These are phyloP conservation scores for Coniferiporia sulphurascens DNA, from an alignment of 1,284 basidiomycete species.

Conservation along the genomic window DNA sequence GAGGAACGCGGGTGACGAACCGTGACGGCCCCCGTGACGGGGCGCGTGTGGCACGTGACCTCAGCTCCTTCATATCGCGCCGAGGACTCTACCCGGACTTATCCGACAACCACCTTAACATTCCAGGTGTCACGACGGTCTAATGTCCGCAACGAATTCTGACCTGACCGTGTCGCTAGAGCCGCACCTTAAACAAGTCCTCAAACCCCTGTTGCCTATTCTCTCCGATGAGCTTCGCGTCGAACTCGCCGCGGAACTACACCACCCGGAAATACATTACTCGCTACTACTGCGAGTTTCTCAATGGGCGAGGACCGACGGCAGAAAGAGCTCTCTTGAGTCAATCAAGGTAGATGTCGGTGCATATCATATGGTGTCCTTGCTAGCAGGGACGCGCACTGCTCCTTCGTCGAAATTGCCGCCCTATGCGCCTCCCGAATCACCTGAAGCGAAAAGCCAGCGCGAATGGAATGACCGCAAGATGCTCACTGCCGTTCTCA, in stretches of 20 bases:
- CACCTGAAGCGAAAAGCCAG: slow-evolving; percentile 34
- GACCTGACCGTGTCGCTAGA: slow-evolving; percentile 62
- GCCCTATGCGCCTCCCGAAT: slow-evolving; percentile 36
- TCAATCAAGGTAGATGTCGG: slow-evolving; percentile 42
- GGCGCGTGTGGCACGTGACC: slow-evolving; percentile 7
- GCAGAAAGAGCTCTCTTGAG: slow-evolving; percentile 41
- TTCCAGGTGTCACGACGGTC: neutral
- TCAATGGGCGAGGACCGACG: slow-evolving; percentile 56
- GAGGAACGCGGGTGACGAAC: neutral
- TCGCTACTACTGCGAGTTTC: slow-evolving; percentile 53
- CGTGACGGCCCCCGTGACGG: slow-evolving; percentile 3
- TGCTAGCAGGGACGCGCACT: slow-evolving; percentile 69
- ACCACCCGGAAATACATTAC: slow-evolving; percentile 51
- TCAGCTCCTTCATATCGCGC: neutral
- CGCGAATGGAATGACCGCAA: slow-evolving; percentile 50
- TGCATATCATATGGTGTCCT: slow-evolving; percentile 61
- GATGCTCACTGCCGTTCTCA: slow-evolving; percentile 62
- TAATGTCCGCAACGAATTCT: neutral
- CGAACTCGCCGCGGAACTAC: slow-evolving; percentile 34
- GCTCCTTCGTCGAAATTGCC: slow-evolving; percentile 69
- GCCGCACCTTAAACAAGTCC: slow-evolving; percentile 47
- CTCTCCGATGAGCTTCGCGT: slow-evolving; percentile 42
- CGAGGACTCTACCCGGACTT: neutral
- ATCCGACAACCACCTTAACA: neutral
- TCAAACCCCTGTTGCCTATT: slow-evolving; percentile 40